These are phyloP conservation scores for Conoideocrella luteorostrata DNA, from an alignment of 2,329 filamentous ascomycete genomes.

Conservation along the genomic window DNA sequence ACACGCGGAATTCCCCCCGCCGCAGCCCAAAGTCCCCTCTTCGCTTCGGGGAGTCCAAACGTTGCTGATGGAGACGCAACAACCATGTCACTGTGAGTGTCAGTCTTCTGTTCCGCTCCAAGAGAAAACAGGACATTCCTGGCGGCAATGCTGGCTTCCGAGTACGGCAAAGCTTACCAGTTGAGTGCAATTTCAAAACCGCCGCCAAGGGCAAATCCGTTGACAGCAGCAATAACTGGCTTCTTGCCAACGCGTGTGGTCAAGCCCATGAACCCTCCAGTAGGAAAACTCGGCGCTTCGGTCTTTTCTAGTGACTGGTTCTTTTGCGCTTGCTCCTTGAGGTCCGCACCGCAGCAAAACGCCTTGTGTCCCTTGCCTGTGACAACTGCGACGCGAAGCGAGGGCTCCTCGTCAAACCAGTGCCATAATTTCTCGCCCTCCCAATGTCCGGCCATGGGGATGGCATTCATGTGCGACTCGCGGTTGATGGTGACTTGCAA, in stretches of 20 bases:
- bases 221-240: slow-evolving; percentile 53
- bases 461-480: slow-evolving; percentile 40
- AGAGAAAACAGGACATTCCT: not conserved
- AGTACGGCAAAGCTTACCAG: slow-evolving; percentile 41
- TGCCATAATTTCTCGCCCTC: slow-evolving; percentile 42
- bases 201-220: slow-evolving; percentile 50
- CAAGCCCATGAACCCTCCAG: slow-evolving; percentile 41
- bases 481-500: slow-evolving; percentile 48
- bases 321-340: slow-evolving; percentile 38
- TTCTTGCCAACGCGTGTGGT: slow-evolving; percentile 52
- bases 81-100: slow-evolving; percentile 48
- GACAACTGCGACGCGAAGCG: slow-evolving; percentile 39
- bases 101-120: too few species aligned
- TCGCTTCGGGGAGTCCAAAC: slow-evolving; percentile 48
- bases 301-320: slow-evolving; percentile 15
- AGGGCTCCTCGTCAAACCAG: slow-evolving; percentile 47
- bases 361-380: slow-evolving; percentile 46
- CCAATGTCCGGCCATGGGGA: slow-evolving; percentile 36
- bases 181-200: slow-evolving; percentile 51
- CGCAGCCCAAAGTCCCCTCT: slow-evolving; percentile 46
- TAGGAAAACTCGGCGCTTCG: slow-evolving; percentile 19
- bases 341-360: slow-evolving; percentile 49
- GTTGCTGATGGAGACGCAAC: slow-evolving; percentile 43
- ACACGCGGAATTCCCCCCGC: slow-evolving; percentile 46
- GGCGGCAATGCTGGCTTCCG: too few species aligned